phyloP scores from a whole-genome alignment of 345 rosid genomes.

The Euphorbia tirucalli region DNA sequence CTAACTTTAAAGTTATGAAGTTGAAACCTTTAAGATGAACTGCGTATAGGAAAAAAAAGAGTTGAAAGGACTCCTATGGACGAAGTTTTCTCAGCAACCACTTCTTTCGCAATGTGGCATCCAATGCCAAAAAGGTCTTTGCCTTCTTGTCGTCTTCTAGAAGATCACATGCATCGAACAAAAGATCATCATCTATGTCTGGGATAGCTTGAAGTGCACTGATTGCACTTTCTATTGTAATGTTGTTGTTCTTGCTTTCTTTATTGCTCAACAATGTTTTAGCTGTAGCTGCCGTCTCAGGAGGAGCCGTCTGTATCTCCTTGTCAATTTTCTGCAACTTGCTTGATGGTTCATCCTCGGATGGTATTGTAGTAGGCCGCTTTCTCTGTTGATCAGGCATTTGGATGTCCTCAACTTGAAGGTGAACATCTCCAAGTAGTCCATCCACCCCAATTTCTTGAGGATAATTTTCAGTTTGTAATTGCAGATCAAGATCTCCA shows the following conservation, averaged over 20 bases:
- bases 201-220: conserved; percentile 67
- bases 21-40: background rate
- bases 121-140: conserved; percentile 72
- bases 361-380: conserved; percentile 26
- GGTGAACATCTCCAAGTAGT: conserved; percentile 22
- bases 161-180: conserved; percentile 80
- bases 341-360: conserved; percentile 17
- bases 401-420: conserved; percentile 20
- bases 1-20: background rate
- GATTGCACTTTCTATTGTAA: conserved; percentile 42
- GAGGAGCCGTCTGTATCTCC: conserved; percentile 31
- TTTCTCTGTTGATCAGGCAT: conserved; percentile 40
- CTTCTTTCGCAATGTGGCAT: conserved; percentile 52
- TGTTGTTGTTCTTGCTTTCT: conserved; percentile 19
- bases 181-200: conserved; percentile 62
- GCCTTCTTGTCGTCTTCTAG: conserved; percentile 80
- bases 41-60: background rate
- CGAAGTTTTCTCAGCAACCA: conserved; percentile 82
- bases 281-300: conserved; percentile 24
- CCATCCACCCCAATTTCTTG: conserved; percentile 32
- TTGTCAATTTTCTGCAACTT: conserved; percentile 45
- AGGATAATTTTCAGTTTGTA: conserved; percentile 27
- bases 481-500: conserved; percentile 24
- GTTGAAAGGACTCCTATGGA: conserved; percentile 11
- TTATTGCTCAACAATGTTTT: conserved; percentile 14